These are phyloP conservation scores for Cyberlindnera euphorbiiphila DNA, from an alignment of 805 yeast species.

Conservation along the genomic window DNA sequence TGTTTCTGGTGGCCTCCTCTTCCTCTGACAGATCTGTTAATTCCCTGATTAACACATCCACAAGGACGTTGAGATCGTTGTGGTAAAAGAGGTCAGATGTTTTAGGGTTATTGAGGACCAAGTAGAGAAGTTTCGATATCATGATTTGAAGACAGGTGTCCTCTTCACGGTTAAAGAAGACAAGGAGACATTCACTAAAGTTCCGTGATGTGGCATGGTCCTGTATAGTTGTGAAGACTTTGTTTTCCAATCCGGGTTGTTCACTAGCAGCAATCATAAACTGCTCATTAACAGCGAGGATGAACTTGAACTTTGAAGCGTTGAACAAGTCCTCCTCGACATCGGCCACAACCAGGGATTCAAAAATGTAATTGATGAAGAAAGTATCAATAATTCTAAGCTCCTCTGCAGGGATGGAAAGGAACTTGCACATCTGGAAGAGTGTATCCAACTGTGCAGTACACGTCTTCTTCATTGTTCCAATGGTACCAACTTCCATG, in stretches of 20 bases:
- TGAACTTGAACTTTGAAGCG: conserved; percentile 63
- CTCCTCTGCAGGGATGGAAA: conserved; percentile 41
- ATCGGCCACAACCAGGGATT: conserved; percentile 40
- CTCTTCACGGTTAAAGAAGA: conserved; percentile 73
- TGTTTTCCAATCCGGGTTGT: conserved; percentile 33
- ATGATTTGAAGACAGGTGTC: conserved; percentile 71
- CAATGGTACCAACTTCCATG: conserved; percentile 29
- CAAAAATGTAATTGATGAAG: conserved; percentile 46
- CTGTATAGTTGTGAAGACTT: conserved; percentile 54
- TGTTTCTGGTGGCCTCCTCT: conserved; percentile 56
- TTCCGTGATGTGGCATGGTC: conserved; percentile 40
- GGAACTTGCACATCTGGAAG: conserved; percentile 51
- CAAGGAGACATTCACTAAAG: conserved; percentile 65
- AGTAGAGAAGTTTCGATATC: conserved; percentile 72
- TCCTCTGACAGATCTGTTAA: conserved; percentile 62
- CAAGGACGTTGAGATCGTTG: conserved; percentile 79
- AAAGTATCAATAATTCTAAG: conserved; percentile 38
- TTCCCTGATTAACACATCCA: conserved; percentile 80
- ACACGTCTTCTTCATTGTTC: conserved; percentile 34
- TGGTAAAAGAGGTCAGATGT: conserved; percentile 71
- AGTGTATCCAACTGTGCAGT: conserved; percentile 47
- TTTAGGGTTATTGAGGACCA: conserved; percentile 57
- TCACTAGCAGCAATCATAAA: conserved; percentile 58
- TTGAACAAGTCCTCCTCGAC: conserved; percentile 55
- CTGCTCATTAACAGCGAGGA: conserved; percentile 82